Evolutionary conservation across 2,329 filamentous ascomycete genomes (phyloP), one percentile per base, ranked within the genome.

Genomic region (Neocatenulostroma microsporum): DNA sequence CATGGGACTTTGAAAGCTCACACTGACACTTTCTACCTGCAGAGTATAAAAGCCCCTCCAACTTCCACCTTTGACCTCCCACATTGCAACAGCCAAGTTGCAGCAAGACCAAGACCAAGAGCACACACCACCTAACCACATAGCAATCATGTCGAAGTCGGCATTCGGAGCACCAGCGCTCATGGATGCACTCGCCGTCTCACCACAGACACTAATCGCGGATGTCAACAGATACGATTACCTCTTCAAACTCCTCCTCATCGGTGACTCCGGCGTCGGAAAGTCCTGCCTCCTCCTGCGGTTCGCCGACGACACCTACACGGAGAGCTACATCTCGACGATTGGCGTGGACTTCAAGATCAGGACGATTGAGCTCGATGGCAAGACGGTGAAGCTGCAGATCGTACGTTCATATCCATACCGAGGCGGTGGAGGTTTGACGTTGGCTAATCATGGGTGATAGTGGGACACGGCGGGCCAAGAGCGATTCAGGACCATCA

Each of bases 331-430:
- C 74, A 98, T 98, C 72, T 96, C 91, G 49, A 98, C 91, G 55
- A 98, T 98, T 67, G 91, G 91, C 66, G 91, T 98, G 53, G 91
- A 98, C 68, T 98, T 98, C 62, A 98, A 98, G 93, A 98, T 98
- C 74, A 82, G 91, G 66, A 98, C 91, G 49, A 96, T 96, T 70
- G 91, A 98, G 69, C 82, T 96, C 58, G 91, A 98, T 69, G 88
- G 88, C 69, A 98, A 98, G 82, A 96, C 91, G 14, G 91, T 98
- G 64, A 98, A 98, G 75, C 78, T 98, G 54, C 91, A 98, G 71
- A 98, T 98, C 64, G 91, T 95, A 79, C 64, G 83, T 70, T 36
- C n/a, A n/a, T n/a, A n/a, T n/a, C n/a, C n/a, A n/a, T n/a, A n/a
- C n/a, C n/a, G n/a, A n/a, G 13, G 5, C 18, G 19, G 17, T 4